phyloP scores from a whole-genome alignment of 176 grass and related monocot species.

The Cenchrus fungigraminus region DNA sequence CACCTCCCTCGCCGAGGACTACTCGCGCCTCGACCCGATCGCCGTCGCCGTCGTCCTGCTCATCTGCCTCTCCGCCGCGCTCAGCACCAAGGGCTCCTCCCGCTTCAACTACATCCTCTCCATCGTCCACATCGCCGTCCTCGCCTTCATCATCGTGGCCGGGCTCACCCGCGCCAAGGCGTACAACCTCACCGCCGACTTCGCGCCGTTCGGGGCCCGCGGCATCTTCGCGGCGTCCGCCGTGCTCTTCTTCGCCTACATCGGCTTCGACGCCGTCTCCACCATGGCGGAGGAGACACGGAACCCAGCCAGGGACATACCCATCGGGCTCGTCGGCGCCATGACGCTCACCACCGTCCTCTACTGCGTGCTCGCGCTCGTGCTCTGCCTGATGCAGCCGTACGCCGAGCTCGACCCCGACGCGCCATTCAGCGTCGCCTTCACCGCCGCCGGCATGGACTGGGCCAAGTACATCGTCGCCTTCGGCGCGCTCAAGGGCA shows the following conservation, averaged over 20 bases:
- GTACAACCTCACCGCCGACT: conserved; percentile 54
- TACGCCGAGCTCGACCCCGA: conserved; percentile 43
- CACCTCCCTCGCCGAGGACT: conserved; percentile 48
- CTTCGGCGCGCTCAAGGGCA: conserved; percentile 75
- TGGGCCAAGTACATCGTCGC: conserved; percentile 92
- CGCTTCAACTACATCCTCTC: conserved; percentile 90
- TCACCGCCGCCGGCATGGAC: conserved; percentile 58
- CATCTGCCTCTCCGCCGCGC: conserved; percentile 60
- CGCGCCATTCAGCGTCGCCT: conserved; percentile 74
- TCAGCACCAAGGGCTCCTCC: conserved; percentile 85
- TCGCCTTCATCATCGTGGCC: conserved; percentile 71
- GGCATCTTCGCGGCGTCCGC: conserved; percentile 73
- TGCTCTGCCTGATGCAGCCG: conserved; percentile 80
- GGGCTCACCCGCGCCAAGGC: conserved; percentile 54
- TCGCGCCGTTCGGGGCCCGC: conserved; percentile 58
- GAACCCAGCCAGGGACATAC: conserved; percentile 76
- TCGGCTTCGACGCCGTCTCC: conserved; percentile 87
- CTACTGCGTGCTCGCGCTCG: conserved; percentile 66
- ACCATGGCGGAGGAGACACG: conserved; percentile 95
- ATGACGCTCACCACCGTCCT: conserved; percentile 59
- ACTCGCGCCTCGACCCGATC: conserved; percentile 82
- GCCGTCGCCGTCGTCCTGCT: conserved; percentile 60
- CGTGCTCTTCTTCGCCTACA: conserved; percentile 91
- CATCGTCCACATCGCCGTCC: conserved; percentile 67
- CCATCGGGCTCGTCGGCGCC: conserved; percentile 72